These are phyloP conservation scores for Talaromyces sp. DNA, from an alignment of 2,329 filamentous ascomycete species.

Conservation along the genomic window DNA sequence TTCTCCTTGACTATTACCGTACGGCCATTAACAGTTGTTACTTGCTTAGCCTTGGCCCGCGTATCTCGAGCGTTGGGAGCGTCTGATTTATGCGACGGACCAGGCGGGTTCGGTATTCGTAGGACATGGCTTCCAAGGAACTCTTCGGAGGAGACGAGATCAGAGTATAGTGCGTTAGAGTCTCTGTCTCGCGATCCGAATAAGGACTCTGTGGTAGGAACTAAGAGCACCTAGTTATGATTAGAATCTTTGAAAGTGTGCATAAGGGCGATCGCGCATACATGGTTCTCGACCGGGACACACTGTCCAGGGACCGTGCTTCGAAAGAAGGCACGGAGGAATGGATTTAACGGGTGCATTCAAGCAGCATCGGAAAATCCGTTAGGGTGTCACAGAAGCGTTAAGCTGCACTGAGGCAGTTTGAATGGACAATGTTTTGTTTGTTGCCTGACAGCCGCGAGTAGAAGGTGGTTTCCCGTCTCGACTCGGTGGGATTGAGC, in stretches of 20 bases:
- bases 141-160: slow-evolving; percentile 84
- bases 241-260: slow-evolving; percentile 17
- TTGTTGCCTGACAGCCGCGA: slow-evolving; percentile 1
- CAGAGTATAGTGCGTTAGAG: slow-evolving; percentile 69
- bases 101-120: slow-evolving; percentile 64
- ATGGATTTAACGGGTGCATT: slow-evolving; percentile 99
- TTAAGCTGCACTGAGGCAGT: slow-evolving; percentile 35
- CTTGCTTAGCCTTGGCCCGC: slow-evolving; percentile 90
- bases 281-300: slow-evolving; percentile 82
- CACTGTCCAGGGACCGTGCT: slow-evolving; percentile 91
- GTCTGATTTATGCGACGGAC: slow-evolving; percentile 50
- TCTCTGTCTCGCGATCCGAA: slow-evolving; percentile 85
- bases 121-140: slow-evolving; percentile 96
- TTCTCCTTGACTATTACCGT: slow-evolving; percentile 93
- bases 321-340: slow-evolving; percentile 97
- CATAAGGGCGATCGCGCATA: slow-evolving; percentile 33
- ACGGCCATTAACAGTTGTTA: slow-evolving; percentile 85
- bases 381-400: slow-evolving; percentile 31
- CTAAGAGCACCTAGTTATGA: slow-evolving; percentile 67
- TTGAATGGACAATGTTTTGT: slow-evolving; percentile 1
- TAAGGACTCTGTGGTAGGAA: slow-evolving; percentile 88
- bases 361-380: slow-evolving; percentile 51
- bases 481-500: not conserved
- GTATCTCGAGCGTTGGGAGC: slow-evolving; percentile 72
- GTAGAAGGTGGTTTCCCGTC: not conserved